Evolutionary conservation across 208 protist species (phyloP).

Genomic region (Herpetomonas samuelpessoai): DNA sequence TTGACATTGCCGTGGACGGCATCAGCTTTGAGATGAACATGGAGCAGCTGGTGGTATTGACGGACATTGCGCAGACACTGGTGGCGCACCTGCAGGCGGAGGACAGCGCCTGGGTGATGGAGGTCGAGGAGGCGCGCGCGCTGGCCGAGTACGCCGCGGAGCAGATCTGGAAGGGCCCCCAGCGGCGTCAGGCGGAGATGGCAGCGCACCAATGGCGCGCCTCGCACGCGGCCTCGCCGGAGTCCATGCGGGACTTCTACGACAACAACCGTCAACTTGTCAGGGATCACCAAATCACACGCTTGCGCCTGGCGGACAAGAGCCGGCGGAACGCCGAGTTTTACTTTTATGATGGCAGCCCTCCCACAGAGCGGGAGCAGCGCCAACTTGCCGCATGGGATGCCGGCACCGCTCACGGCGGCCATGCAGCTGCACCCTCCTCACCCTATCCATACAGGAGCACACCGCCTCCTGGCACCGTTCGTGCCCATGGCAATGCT

Average conservation of each 20-base stretch:
- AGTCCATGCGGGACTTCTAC: neutral
- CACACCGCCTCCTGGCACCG: too few species aligned
- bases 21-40: conserved; percentile 53
- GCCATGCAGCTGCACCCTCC: too few species aligned
- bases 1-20: conserved; percentile 51
- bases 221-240: conserved; percentile 9
- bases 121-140: conserved; percentile 51
- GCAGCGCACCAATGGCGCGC: neutral
- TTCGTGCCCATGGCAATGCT: too few species aligned
- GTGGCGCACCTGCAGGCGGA: conserved; percentile 47
- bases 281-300: neutral
- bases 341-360: neutral
- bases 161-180: conserved; percentile 22
- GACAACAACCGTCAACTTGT: neutral
- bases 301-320: neutral
- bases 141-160: conserved; percentile 60
- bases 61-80: conserved; percentile 33
- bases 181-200: conserved; percentile 14
- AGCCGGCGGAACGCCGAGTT: neutral
- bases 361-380: too few species aligned
- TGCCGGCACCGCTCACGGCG: too few species aligned
- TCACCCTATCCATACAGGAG: too few species aligned
- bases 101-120: conserved; percentile 47
- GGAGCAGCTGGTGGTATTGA: conserved; percentile 51
- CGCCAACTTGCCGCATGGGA: too few species aligned